These are phyloP conservation scores for Xanthoconium purpureum DNA, from an alignment of 768 basidiomycete species.

Conservation along the genomic window DNA sequence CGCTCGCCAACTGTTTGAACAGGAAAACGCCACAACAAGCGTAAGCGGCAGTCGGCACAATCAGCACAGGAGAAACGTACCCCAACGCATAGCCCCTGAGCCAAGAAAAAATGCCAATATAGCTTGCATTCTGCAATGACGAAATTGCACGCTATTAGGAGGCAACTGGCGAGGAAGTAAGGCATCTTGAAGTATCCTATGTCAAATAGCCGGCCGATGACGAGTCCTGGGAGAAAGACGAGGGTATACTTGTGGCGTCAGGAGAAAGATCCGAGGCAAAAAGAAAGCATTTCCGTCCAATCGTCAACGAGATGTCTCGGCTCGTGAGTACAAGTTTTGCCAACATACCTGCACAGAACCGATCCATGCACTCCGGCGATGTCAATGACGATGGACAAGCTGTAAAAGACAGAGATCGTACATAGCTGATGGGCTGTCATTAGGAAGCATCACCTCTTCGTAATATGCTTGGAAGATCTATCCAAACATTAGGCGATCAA, in stretches of 20 bases:
- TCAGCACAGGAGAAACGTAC: slow-evolving; percentile 34
- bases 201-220: slow-evolving; percentile 71
- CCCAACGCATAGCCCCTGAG: slow-evolving; percentile 67
- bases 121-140: slow-evolving; percentile 64
- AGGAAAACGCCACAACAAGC: background rate
- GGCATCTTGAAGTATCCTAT: slow-evolving; percentile 61
- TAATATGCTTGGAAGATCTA: slow-evolving; percentile 78
- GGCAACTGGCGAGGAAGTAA: slow-evolving; percentile 43
- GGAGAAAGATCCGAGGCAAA: no score
- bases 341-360: slow-evolving; percentile 63
- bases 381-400: background rate
- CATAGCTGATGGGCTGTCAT: slow-evolving; percentile 62
- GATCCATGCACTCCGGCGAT: slow-evolving; percentile 65
- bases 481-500: background rate
- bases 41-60: background rate
- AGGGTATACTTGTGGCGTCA: slow-evolving; percentile 51
- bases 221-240: slow-evolving; percentile 57
- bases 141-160: slow-evolving; percentile 56
- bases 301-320: background rate
- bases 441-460: slow-evolving; percentile 46
- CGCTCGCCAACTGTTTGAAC: slow-evolving; percentile 36
- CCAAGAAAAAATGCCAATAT: slow-evolving; percentile 79
- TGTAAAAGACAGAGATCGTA: slow-evolving; percentile 26
- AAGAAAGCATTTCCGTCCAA: background rate
- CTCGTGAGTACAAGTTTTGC: background rate